Conservation (phyloP, 805 yeast species). For the Metschnikowia drakensbergensis region DNA sequence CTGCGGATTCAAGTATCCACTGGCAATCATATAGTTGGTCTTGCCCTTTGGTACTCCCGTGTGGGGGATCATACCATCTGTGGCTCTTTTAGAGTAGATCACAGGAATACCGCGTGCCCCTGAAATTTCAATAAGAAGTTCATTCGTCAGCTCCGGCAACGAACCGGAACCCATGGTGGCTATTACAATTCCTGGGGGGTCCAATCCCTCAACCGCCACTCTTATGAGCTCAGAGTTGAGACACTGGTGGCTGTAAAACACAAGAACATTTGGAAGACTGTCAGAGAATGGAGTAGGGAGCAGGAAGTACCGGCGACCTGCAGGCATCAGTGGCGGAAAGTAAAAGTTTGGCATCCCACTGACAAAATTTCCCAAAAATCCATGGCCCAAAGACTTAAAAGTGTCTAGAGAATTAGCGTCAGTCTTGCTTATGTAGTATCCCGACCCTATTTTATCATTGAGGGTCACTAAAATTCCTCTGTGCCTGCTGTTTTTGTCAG, state of each 20-base stretch:
- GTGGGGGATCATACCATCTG: slow-evolving; percentile 67
- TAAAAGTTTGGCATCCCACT: slow-evolving; percentile 62
- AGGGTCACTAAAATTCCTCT: slow-evolving; percentile 63
- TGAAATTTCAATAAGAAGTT: slow-evolving; percentile 37
- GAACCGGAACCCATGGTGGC: slow-evolving; percentile 77
- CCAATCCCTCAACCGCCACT: slow-evolving; percentile 42
- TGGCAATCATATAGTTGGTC: slow-evolving; percentile 38
- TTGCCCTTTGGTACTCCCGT: slow-evolving; percentile 35
- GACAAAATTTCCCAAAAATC: slow-evolving; percentile 66
- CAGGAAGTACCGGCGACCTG: slow-evolving; percentile 36
- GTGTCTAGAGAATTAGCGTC: slow-evolving; percentile 70
- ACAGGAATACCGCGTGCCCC: slow-evolving; percentile 46
- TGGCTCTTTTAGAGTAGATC: slow-evolving; percentile 61
- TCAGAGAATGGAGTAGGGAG: slow-evolving; percentile 21
- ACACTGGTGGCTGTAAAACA: slow-evolving; percentile 61
- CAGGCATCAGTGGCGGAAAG: slow-evolving; percentile 59
- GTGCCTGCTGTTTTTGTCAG: slow-evolving; percentile 45
- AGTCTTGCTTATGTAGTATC: slow-evolving; percentile 65
- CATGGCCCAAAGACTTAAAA: slow-evolving; percentile 64
- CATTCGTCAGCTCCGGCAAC: slow-evolving; percentile 48
- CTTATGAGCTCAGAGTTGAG: slow-evolving; percentile 47
- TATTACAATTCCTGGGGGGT: slow-evolving; percentile 53
- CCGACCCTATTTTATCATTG: slow-evolving; percentile 66
- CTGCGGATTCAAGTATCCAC: slow-evolving; percentile 65
- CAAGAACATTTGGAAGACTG: slow-evolving; percentile 43